These are phyloP conservation scores for Corchorus olitorius DNA, from an alignment of 345 rosid genomes.

Conservation along the genomic window DNA sequence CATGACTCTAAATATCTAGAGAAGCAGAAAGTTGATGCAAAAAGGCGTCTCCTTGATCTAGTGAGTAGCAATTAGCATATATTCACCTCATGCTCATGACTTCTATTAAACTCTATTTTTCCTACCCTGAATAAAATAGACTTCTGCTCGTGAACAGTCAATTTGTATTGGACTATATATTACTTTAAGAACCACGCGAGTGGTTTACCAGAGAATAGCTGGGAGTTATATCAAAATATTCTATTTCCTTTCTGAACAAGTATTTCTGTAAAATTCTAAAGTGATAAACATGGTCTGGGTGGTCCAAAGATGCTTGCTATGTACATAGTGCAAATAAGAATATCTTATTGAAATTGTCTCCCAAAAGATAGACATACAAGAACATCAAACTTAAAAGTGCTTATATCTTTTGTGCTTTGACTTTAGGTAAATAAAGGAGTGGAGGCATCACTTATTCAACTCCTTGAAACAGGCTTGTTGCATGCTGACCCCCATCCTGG, in stretches of 20 bases:
- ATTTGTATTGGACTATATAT: not conserved
- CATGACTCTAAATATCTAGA: constrained; percentile 45
- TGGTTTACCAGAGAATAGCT: not conserved
- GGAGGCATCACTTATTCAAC: constrained; percentile 90
- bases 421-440: constrained; percentile 87
- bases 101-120: not conserved
- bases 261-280: not conserved
- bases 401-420: constrained; percentile 12
- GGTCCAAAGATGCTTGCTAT: constrained; percentile 1
- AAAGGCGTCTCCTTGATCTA: constrained; percentile 75
- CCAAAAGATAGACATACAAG: not conserved
- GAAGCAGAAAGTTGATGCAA: constrained; percentile 64
- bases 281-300: not conserved
- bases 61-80: constrained; percentile 38
- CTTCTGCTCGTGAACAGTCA: not conserved
- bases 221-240: not conserved
- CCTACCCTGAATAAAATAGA: not conserved
- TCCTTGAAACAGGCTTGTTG: constrained; percentile 90
- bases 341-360: not conserved
- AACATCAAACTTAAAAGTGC: not conserved
- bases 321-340: not conserved
- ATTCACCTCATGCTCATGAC: not conserved
- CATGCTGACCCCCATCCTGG: constrained; percentile 99
- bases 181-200: not conserved
- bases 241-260: not conserved